Base-by-base conservation (phyloP, 2,329 filamentous ascomycete species). In the Ceratocystis huliohia region DNA sequence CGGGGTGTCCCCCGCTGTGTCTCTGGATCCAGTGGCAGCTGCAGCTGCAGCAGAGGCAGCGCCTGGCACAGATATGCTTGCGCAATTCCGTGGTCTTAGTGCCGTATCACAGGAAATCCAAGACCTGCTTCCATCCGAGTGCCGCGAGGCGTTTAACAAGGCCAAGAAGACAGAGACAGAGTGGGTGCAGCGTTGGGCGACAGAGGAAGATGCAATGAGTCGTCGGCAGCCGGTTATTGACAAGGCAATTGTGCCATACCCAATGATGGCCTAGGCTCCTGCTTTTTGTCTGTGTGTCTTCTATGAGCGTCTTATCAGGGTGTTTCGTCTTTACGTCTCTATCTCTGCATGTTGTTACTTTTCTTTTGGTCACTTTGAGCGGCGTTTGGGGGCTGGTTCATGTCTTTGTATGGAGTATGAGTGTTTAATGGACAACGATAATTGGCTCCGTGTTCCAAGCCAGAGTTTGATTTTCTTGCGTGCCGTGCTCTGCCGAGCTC, bases 131-230 rank as follows among this genome's bases (percentile, higher is more conserved):
- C 88, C 87, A 1, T 75, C 81, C 1, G 85, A 89, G 69, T 94
- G 90, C 74, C 83, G 88, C 46, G 77, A 79, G 46, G 88, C 89
- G 0, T 91, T 96, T 69, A 79, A 91, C 63, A 78, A 82, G 65
- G 87, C 89, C 2, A 78, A 85, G 64, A 76, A 77, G 10, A 79
- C 81, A 65, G 89, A 96, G 74, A 74, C 76, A 68, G 76, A 81
- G 65, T 97, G 91, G 89, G 89, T 89, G 74, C 78, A 76, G 41
- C 82, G 81, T 69, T 96, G 91, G 90, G 83, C 84, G 67, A 78
- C 76, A 68, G 65, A 66, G 53, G 20, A 44, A 41, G 61, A 66
- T 8, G 61, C 56, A 17, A 68, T 68, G 66, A 78, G 79, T 48
- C 78, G 84, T 65, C 76, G 79, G 61, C 73, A 77, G 62, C 84